phyloP scores from a whole-genome alignment of 2,329 filamentous ascomycete species.

The Mollisiaceae sp. region DNA sequence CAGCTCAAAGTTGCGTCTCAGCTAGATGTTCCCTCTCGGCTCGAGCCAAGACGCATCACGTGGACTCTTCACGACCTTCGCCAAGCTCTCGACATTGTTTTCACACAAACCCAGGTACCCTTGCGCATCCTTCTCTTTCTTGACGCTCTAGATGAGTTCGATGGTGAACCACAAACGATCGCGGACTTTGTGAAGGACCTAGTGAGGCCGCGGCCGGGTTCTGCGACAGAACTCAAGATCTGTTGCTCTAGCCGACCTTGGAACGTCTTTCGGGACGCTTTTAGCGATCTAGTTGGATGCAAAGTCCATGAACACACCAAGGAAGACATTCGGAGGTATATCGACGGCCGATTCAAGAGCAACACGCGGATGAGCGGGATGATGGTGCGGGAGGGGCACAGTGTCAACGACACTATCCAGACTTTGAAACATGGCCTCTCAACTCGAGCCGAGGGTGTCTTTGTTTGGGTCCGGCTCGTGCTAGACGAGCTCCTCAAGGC shows the following conservation, averaged over 20 bases:
- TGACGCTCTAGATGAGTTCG: background rate
- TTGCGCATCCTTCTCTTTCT: background rate
- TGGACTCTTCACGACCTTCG: background rate
- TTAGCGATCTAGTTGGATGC: background rate
- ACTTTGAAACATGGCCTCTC: background rate
- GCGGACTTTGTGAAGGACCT: background rate
- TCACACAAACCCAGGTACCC: background rate
- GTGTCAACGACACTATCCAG: background rate
- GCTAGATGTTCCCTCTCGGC: background rate
- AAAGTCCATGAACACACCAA: background rate
- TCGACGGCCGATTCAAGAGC: background rate
- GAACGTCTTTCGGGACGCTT: background rate
- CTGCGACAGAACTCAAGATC: background rate
- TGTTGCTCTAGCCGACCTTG: background rate
- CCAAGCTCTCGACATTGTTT: background rate
- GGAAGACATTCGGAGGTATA: background rate
- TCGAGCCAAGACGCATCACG: background rate
- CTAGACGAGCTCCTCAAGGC: constrained; percentile 7
- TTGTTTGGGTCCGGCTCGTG: constrained; percentile 12
- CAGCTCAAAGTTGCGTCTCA: too few relatives aligned
- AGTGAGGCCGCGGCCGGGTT: background rate
- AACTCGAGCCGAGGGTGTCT: constrained; percentile 12
- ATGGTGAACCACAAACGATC: background rate
- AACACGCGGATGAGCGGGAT: background rate
- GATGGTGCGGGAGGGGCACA: background rate